Base-by-base conservation (phyloP, 1,139 yeast genomes). In the Cylindricascospora bacillispora region DNA sequence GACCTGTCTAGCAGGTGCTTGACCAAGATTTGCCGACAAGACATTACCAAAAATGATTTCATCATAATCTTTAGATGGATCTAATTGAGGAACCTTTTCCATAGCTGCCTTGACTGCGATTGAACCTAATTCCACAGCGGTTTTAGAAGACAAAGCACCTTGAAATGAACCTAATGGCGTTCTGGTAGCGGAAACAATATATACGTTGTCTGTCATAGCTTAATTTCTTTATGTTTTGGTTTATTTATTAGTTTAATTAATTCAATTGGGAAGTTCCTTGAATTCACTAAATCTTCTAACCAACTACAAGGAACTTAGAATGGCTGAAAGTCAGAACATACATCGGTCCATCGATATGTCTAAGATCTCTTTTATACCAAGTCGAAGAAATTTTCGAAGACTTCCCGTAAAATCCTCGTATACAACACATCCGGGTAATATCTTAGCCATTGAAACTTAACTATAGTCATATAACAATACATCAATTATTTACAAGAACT, bases 1-100 rank as follows among this genome's bases (percentile, higher is more conserved):
- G 35, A 89, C 97, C 63, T 89, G 98, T 60, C 97, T 79, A 26
- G 97, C 98, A 28, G 97, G 97, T 39, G 89, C 89, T 62, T 89
- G 98, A 40, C 98, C 98, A 35, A 83, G 74, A 51, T 83, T 83
- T 43, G 97, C 97, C 49, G 82, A 81, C 52, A 82, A 63, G 31
- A 85, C 98, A 49, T 85, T 83, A 50, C 98, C 98, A 55, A 85
- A 86, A 48, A 81, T 66, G 49, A 89, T 72, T 59, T 89, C 97
- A 45, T 89, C 95, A 35, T 80, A 93, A 37, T 69, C 74, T 27
- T 67, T 64, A 12, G 50, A 47, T 29, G 94, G 74, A 48, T 79
- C 67, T 59, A 89, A 67, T 56, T 75, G 72, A 33, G 93, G 92
- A 28, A 81, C 89, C 54, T 82, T 80, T 29, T 62, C 82, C 39